phyloP scores from a whole-genome alignment of 169 alveolate species.

The Blepharisma undulans region DNA sequence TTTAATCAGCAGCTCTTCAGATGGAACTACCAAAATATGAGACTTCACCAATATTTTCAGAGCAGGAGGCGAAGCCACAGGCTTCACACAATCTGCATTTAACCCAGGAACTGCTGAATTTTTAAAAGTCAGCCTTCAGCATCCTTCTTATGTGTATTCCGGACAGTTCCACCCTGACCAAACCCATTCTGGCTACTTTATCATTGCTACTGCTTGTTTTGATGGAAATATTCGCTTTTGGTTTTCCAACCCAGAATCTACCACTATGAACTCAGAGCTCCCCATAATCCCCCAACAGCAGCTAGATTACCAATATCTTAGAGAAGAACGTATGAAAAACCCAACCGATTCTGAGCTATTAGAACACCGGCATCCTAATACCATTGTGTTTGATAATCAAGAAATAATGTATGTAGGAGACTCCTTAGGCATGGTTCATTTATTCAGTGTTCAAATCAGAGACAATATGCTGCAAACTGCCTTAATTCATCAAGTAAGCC shows the following conservation, averaged over 20 bases:
- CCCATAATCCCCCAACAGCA: neutral
- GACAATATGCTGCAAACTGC: constrained; percentile 55
- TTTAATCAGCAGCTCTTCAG: constrained; percentile 67
- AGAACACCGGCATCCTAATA: constrained; percentile 73
- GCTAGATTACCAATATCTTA: neutral
- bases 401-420: constrained; percentile 79
- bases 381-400: constrained; percentile 58
- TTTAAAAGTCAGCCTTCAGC: constrained; percentile 57
- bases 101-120: constrained; percentile 46
- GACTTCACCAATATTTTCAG: constrained; percentile 36
- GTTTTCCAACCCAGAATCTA: constrained; percentile 43
- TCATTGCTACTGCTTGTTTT: constrained; percentile 76
- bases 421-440: constrained; percentile 68
- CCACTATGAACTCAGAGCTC: neutral
- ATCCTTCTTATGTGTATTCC: constrained; percentile 79
- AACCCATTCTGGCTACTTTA: constrained; percentile 34
- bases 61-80: constrained; percentile 5
- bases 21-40: constrained; percentile 69
- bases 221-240: constrained; percentile 75
- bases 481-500: constrained; percentile 54
- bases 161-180: constrained; percentile 69
- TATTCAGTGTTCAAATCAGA: constrained; percentile 62
- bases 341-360: neutral
- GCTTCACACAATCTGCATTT: neutral
- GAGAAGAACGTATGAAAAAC: neutral